Percentiles rank a stretch among this genome's conserved stretches.
phyloP scores from a whole-genome alignment of 257 asterid genomes.

The Osmanthus fragrans region DNA sequence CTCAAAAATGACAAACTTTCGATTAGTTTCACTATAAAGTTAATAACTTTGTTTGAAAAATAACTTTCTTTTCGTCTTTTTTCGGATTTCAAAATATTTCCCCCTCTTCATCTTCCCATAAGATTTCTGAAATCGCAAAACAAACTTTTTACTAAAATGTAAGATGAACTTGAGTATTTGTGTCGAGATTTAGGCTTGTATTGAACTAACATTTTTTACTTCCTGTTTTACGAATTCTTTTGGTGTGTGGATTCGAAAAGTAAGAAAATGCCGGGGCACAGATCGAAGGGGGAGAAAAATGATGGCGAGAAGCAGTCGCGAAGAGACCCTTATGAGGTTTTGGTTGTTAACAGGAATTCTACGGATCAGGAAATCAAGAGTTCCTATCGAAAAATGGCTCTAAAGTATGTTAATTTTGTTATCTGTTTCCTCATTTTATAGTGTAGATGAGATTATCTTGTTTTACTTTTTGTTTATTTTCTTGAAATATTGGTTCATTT shows the following conservation, averaged over 20 bases:
- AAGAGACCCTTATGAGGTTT: slow-evolving; percentile 94
- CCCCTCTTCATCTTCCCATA: slow-evolving; percentile 11
- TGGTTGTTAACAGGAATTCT: slow-evolving; percentile 76
- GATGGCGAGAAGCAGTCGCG: slow-evolving; percentile 64
- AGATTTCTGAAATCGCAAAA: slow-evolving; percentile 16
- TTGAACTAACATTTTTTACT: slow-evolving; percentile 19
- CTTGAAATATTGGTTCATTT: background rate
- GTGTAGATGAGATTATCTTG: background rate
- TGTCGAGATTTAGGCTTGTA: slow-evolving; percentile 34
- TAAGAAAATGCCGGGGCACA: slow-evolving; percentile 68
- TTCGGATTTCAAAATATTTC: slow-evolving; percentile 27
- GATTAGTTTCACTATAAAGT: slow-evolving; percentile 9
- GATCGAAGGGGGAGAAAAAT: slow-evolving; percentile 68
- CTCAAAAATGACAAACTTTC: background rate
- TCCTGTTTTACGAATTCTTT: slow-evolving; percentile 22
- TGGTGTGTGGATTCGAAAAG: slow-evolving; percentile 16
- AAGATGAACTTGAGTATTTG: slow-evolving; percentile 27
- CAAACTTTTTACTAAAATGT: slow-evolving; percentile 33
- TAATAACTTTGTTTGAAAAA: background rate
- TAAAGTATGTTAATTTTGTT: slow-evolving; percentile 57
- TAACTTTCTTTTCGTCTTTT: background rate
- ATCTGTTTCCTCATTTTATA: background rate
- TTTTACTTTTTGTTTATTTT: background rate
- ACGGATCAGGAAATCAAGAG: slow-evolving; percentile 95
- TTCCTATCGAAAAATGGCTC: slow-evolving; percentile 85